phyloP scores from a whole-genome alignment of 345 rosid genomes.

The Rhodomyrtus tomentosa region DNA sequence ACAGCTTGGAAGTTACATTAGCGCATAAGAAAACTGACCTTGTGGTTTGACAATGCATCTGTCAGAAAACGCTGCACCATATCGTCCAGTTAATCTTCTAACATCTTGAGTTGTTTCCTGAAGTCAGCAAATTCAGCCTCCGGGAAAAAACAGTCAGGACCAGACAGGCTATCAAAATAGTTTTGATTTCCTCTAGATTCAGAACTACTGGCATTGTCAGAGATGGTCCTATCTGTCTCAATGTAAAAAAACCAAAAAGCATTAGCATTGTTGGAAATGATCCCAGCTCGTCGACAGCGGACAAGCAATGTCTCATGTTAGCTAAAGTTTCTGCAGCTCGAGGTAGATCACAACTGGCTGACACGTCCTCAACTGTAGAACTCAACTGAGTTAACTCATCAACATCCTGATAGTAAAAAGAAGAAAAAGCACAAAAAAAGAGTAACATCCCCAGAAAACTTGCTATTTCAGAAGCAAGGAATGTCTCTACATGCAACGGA shows the following conservation, averaged over 20 bases:
- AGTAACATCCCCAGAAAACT: too few relatives aligned
- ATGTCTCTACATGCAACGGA: slow-evolving; percentile 69
- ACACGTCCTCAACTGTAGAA: slow-evolving; percentile 95
- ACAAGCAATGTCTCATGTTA: slow-evolving; percentile 94
- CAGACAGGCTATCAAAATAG: not conserved
- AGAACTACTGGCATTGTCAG: not conserved
- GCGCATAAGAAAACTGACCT: slow-evolving; percentile 27
- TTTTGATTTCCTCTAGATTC: not conserved
- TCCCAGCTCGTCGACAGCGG: slow-evolving; percentile 97
- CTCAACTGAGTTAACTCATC: slow-evolving; percentile 93
- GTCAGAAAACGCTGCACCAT: slow-evolving; percentile 96
- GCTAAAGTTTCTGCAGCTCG: slow-evolving; percentile 98
- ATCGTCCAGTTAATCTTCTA: slow-evolving; percentile 83
- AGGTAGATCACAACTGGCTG: slow-evolving; percentile 95
- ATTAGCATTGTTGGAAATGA: not conserved
- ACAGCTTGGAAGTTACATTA: not conserved
- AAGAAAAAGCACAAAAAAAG: not conserved
- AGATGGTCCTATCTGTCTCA: not conserved
- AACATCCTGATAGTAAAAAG: slow-evolving; percentile 50
- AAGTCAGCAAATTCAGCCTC: slow-evolving; percentile 98
- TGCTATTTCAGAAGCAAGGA: not conserved
- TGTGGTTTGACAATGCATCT: slow-evolving; percentile 85
- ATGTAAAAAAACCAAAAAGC: not conserved
- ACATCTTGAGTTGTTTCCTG: slow-evolving; percentile 83
- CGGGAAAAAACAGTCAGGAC: slow-evolving; percentile 14